A percentile compares a stretch with the other conserved stretches of the same genome.
These are phyloP conservation scores for Leccinum disarticulatum DNA, from an alignment of 768 basidiomycete genomes.

Conservation along the genomic window DNA sequence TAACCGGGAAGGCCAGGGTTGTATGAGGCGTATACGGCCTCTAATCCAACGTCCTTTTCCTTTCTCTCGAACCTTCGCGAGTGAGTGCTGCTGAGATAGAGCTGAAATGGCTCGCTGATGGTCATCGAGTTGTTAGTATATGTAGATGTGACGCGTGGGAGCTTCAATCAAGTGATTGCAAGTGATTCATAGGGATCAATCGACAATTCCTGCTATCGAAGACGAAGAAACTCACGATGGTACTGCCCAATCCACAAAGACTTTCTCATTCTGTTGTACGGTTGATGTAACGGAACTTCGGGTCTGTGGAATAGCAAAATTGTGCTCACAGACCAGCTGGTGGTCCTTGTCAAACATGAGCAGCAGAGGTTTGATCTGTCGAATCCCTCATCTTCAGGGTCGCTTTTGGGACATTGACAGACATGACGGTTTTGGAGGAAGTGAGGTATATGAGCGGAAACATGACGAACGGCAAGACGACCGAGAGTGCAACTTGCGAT, in stretches of 20 bases:
- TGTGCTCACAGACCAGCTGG: slow-evolving; percentile 54
- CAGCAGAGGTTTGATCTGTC: slow-evolving; percentile 37
- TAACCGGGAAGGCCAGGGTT: slow-evolving; percentile 42
- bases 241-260: slow-evolving; percentile 31
- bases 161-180: slow-evolving; percentile 41
- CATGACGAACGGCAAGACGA: slow-evolving; percentile 48
- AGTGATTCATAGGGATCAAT: slow-evolving; percentile 44
- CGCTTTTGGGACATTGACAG: slow-evolving; percentile 8
- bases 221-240: slow-evolving; percentile 27
- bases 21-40: slow-evolving; percentile 22
- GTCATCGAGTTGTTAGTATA: slow-evolving; percentile 20
- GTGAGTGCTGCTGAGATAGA: slow-evolving; percentile 25
- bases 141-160: slow-evolving; percentile 21
- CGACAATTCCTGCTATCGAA: neutral
- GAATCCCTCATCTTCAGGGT: neutral
- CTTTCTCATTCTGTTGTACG: slow-evolving; percentile 55
- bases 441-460: slow-evolving; percentile 42
- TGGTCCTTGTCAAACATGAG: slow-evolving; percentile 74
- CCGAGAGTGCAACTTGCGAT: slow-evolving; percentile 46
- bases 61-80: slow-evolving; percentile 5
- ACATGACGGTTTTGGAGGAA: slow-evolving; percentile 35
- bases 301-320: slow-evolving; percentile 72
- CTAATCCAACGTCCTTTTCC: neutral
- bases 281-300: slow-evolving; percentile 61
- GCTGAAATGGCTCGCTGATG: slow-evolving; percentile 32